Evolutionary conservation across 164 flowering plant species (phyloP), one percentile per base, ranked within the genome.

Genomic region (Liquidambar formosana): DNA sequence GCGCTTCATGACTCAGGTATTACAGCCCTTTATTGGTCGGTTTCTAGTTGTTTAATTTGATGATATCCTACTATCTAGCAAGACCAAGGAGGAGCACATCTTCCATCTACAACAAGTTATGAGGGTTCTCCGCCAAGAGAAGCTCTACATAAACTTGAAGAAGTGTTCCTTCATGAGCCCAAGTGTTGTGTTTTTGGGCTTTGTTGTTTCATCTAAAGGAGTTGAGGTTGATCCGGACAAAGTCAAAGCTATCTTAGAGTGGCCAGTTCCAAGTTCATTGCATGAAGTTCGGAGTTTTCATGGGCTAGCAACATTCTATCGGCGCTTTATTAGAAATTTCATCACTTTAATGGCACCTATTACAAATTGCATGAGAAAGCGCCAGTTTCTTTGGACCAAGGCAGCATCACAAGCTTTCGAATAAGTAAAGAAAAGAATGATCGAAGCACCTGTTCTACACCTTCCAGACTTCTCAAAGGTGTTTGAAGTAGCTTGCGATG

Each of bases 281-380:
- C 16, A 21, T 27, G 59, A 65, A 18, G 58, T 51, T 1, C 25
- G 26, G 9, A 63, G 49, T 33, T 63, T 63, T 43, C 65, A 21
- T 28, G 64, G 64, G 41, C 46, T 61, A 18, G 64, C 44, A 15
- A 61, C 46, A n/a, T 61, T 63, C 22, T 63, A 38, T 43, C 21
- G 25, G 5, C 38, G 23, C 16, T 63, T 63, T 63, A 47, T 63
- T 11, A 14, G 51, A 47, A 47, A 63, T n/a, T 43, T 63, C 18
- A 44, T 51, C 28, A 47, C 28, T 13, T 0, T 63, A 11, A 63
- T 63, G 25, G 65, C 65, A 11, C 65, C 49, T 11, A 63, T 63
- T 23, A 63, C 51, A 0, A 2, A 43, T 21, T 63, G 65, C 25
- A 21, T 43, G 48, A 63, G 44, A 8, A 19, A 21, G 6, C 1